These are phyloP conservation scores for Aristolochia californica DNA, from an alignment of 164 flowering plant genomes.

Conservation along the genomic window DNA sequence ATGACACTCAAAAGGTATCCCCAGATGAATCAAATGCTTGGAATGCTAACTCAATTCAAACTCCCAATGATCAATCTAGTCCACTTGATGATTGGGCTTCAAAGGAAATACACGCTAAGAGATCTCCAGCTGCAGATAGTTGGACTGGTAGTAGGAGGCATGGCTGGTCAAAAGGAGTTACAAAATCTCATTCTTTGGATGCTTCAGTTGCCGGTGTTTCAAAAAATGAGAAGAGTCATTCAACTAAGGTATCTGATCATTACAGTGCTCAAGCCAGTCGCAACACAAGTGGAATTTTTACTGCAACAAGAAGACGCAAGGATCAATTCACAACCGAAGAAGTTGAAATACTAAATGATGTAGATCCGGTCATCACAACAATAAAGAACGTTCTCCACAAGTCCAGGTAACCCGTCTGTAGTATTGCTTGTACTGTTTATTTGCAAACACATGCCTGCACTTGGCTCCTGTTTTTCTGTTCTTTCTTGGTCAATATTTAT, in stretches of 20 bases:
- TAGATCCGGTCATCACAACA: constrained; percentile 56
- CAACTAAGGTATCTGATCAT: constrained; percentile 25
- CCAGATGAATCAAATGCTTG: not conserved
- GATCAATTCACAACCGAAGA: constrained; percentile 72
- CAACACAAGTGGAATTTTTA: constrained; percentile 19
- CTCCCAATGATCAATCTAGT: not conserved
- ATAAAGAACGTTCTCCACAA: constrained; percentile 53
- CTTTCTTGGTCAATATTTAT: not conserved
- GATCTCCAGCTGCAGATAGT: not conserved
- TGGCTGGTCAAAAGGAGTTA: not conserved
- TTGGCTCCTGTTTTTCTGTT: not conserved
- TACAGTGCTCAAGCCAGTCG: constrained; percentile 18
- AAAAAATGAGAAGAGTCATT: constrained; percentile 30
- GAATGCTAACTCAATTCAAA: not conserved
- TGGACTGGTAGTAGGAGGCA: not conserved
- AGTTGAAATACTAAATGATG: constrained; percentile 46
- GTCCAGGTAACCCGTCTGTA: constrained; percentile 40
- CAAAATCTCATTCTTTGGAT: constrained; percentile 8
- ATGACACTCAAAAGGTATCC: not conserved
- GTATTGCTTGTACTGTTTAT: too few relatives aligned
- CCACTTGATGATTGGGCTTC: not conserved
- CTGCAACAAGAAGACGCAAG: constrained; percentile 45
- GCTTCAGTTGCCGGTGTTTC: constrained; percentile 8
- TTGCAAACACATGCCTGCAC: not conserved
- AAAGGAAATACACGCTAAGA: not conserved